Evolutionary conservation across 2,329 filamentous ascomycete genomes (phyloP).

Genomic region (Neofusicoccum laricinum): DNA sequence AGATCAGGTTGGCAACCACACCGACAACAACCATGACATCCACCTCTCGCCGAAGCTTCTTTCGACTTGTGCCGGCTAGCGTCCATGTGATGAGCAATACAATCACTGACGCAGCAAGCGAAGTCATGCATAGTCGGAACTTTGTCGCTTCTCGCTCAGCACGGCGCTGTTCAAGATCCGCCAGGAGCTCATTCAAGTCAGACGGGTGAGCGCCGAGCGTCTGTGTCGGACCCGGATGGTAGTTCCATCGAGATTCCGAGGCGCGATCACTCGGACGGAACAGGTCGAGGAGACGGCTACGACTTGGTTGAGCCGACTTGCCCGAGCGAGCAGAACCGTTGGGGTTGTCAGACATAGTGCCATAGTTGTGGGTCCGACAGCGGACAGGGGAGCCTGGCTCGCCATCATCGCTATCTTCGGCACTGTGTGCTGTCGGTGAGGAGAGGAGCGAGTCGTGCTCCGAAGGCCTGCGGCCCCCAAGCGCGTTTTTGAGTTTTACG

Average conservation of each 20-base stretch:
- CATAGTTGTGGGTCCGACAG: slow-evolving; percentile 33
- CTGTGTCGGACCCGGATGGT: not conserved
- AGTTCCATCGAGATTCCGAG: not conserved
- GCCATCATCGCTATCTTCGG: slow-evolving; percentile 24
- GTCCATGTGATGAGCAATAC: slow-evolving; percentile 64
- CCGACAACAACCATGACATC: slow-evolving; percentile 70
- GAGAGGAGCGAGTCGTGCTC: slow-evolving; percentile 31
- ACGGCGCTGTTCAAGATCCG: slow-evolving; percentile 24
- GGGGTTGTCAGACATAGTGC: not conserved
- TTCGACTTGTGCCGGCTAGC: slow-evolving; percentile 66
- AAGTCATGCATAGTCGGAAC: slow-evolving; percentile 45
- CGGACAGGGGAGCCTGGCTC: slow-evolving; percentile 1
- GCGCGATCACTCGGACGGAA: slow-evolving; percentile 1
- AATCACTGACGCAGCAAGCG: slow-evolving; percentile 57
- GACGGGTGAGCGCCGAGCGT: not conserved
- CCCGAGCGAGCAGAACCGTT: slow-evolving; percentile 16
- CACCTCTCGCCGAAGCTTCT: slow-evolving; percentile 67
- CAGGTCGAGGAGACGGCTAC: not conserved
- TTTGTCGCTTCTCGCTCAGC: slow-evolving; percentile 35
- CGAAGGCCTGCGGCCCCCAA: slow-evolving; percentile 17
- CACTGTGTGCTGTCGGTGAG: slow-evolving; percentile 19
- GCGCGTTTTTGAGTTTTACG: slow-evolving; percentile 37
- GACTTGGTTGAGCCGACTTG: not conserved
- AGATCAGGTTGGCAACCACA: slow-evolving; percentile 63
- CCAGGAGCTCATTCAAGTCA: slow-evolving; percentile 7